Conservation (phyloP, 2,329 filamentous ascomycete genomes). For the Grosmannia serpens region DNA sequence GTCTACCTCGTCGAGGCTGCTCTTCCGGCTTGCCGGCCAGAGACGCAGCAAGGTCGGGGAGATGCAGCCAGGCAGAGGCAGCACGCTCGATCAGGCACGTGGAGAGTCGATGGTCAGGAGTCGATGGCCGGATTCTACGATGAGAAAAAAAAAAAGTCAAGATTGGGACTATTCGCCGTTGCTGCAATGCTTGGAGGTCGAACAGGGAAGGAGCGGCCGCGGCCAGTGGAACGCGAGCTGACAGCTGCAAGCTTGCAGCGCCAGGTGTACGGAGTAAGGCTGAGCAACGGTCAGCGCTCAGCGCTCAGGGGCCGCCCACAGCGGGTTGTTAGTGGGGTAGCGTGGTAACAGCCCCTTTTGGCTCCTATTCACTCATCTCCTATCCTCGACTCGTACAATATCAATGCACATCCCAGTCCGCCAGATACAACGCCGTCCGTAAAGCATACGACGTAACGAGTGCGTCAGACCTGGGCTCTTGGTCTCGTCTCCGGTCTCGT, state of each 20-base stretch:
- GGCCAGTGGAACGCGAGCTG: not conserved
- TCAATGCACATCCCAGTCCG: not conserved
- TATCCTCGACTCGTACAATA: not conserved
- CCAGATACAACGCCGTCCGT: not conserved
- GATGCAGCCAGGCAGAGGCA: not conserved
- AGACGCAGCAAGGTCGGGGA: too few species aligned
- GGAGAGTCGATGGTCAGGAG: too few species aligned
- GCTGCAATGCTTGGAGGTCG: not conserved
- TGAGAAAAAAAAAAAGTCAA: too few species aligned
- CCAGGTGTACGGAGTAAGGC: not conserved
- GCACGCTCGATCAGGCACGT: too few species aligned
- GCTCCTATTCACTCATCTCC: too few species aligned
- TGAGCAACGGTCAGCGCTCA: not conserved
- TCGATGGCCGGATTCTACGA: too few species aligned
- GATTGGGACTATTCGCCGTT: too few species aligned
- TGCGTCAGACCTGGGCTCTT: not conserved
- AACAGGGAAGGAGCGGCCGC: not conserved
- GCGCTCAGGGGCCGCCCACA: not conserved
- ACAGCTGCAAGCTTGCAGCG: not conserved
- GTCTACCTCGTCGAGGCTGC: not conserved
- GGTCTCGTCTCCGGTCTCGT: not conserved
- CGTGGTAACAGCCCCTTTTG: not conserved
- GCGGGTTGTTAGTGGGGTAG: not conserved
- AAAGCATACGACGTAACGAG: not conserved
- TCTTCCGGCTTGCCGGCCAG: not conserved